These are phyloP conservation scores for Volvox africanus DNA, from an alignment of 139 green algal species.

Conservation along the genomic window DNA sequence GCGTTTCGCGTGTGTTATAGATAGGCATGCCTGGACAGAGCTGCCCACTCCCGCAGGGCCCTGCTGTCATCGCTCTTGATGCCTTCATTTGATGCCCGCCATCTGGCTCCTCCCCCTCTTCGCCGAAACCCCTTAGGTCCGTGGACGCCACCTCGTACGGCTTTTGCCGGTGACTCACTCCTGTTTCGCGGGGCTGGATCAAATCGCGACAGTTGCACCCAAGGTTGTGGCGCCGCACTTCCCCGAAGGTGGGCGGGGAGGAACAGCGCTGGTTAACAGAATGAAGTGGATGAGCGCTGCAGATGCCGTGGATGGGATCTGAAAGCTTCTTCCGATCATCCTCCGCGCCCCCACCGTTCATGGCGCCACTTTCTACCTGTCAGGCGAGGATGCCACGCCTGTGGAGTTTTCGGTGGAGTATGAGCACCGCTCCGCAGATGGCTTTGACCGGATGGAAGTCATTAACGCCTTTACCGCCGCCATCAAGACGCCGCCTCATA, in stretches of 20 bases:
- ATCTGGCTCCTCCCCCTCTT: not conserved
- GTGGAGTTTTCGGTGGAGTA: constrained; percentile 68
- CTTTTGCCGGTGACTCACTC: constrained; percentile 61
- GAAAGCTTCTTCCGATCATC: not conserved
- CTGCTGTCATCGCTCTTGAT: too few species aligned
- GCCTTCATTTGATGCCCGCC: too few species aligned
- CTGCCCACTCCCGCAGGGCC: too few species aligned
- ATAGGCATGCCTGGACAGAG: too few species aligned
- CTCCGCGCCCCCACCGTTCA: not conserved
- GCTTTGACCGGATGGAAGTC: constrained; percentile 59
- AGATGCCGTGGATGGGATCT: not conserved
- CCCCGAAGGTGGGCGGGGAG: constrained; percentile 23
- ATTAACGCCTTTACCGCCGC: constrained; percentile 62
- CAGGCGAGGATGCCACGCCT: constrained; percentile 38
- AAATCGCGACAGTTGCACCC: constrained; percentile 51
- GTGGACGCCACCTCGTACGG: constrained; percentile 49
- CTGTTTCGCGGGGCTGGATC: constrained; percentile 58
- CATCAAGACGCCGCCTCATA: constrained; percentile 64
- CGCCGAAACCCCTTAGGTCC: not conserved
- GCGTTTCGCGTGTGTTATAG: too few species aligned
- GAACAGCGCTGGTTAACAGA: too few species aligned
- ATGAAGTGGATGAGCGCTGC: not conserved
- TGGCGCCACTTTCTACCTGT: not conserved
- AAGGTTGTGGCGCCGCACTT: constrained; percentile 55
- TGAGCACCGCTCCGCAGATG: constrained; percentile 64